These are phyloP conservation scores for Leptographium lundbergii DNA, from an alignment of 2,329 filamentous ascomycete genomes.

Conservation along the genomic window DNA sequence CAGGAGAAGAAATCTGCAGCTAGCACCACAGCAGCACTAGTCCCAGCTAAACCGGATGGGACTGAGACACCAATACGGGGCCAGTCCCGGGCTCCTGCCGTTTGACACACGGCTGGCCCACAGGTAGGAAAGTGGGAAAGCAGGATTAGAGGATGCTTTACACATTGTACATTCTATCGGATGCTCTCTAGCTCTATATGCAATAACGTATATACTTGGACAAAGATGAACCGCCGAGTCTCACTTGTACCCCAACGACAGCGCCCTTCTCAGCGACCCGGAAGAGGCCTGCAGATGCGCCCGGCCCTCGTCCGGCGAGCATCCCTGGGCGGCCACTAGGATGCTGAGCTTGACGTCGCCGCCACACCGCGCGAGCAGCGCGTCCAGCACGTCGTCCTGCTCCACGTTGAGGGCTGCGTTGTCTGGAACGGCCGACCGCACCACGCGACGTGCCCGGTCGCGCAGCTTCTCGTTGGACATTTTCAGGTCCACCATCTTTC, in stretches of 20 bases:
- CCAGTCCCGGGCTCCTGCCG: too few relatives aligned
- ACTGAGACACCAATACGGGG: too few relatives aligned
- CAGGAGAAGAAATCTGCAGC: too few relatives aligned
- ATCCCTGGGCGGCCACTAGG: conserved; percentile 3
- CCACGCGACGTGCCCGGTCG: conserved; percentile 5
- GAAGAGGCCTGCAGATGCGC: neutral
- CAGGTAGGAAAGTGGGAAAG: too few relatives aligned
- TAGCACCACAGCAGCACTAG: too few relatives aligned
- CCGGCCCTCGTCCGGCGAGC: conserved; percentile 2
- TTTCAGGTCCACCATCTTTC: conserved; percentile 9
- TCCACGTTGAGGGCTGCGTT: neutral
- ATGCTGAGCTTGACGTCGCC: conserved; percentile 9
- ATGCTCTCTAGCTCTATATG: too few relatives aligned
- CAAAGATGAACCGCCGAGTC: neutral
- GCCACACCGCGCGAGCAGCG: conserved; percentile 2
- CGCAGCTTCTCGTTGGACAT: conserved; percentile 10
- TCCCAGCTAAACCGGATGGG: too few relatives aligned
- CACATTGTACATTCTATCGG: too few relatives aligned
- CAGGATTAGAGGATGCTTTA: too few relatives aligned
- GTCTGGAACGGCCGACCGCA: conserved; percentile 3
- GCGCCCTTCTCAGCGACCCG: neutral
- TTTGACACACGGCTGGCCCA: too few relatives aligned
- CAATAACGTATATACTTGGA: too few relatives aligned
- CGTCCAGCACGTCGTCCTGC: conserved; percentile 3
- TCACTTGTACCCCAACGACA: neutral